Percentiles rank a stretch among this genome's conserved stretches.
These are phyloP conservation scores for Botrytis tulipae DNA, from an alignment of 2,329 filamentous ascomycete species.

Conservation along the genomic window DNA sequence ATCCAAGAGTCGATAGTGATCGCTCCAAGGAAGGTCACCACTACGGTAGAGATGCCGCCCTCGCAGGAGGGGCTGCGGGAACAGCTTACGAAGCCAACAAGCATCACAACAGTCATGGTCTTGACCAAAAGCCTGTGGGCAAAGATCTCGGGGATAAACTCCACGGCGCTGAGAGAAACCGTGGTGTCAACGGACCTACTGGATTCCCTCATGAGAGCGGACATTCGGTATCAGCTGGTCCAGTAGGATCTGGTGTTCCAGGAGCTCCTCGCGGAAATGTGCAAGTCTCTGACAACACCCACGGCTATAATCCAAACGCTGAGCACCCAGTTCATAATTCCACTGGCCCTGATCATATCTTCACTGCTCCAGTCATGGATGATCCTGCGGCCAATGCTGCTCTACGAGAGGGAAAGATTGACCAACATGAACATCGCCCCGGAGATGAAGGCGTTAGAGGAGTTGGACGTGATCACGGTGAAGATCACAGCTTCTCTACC, in stretches of 20 bases:
- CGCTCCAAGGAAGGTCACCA: conserved; percentile 25
- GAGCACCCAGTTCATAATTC: conserved; percentile 2
- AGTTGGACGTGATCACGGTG: background rate
- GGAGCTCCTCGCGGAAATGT: conserved; percentile 17
- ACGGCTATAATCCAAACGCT: background rate
- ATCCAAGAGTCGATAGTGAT: conserved; percentile 41
- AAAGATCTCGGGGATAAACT: conserved; percentile 24
- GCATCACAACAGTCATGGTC: conserved; percentile 25
- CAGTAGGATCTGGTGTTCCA: conserved; percentile 12
- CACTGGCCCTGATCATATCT: conserved; percentile 14
- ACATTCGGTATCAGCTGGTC: background rate
- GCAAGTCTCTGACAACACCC: conserved; percentile 1
- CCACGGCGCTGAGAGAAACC: conserved; percentile 28
- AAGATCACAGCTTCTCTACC: background rate
- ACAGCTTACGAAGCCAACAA: conserved; percentile 25
- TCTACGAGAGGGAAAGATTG: conserved; percentile 1
- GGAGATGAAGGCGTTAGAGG: background rate
- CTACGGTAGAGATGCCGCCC: conserved; percentile 25
- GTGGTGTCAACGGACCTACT: conserved; percentile 20
- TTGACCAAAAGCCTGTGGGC: conserved; percentile 10
- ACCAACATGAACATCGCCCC: conserved; percentile 2
- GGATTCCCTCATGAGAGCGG: conserved; percentile 18
- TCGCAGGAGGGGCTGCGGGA: conserved; percentile 23
- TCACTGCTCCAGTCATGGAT: conserved; percentile 17
- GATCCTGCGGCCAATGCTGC: background rate